These are phyloP conservation scores for Gaertneriomyces semiglobifer DNA, from an alignment of 192 early-diverging fungal genomes.

Conservation along the genomic window DNA sequence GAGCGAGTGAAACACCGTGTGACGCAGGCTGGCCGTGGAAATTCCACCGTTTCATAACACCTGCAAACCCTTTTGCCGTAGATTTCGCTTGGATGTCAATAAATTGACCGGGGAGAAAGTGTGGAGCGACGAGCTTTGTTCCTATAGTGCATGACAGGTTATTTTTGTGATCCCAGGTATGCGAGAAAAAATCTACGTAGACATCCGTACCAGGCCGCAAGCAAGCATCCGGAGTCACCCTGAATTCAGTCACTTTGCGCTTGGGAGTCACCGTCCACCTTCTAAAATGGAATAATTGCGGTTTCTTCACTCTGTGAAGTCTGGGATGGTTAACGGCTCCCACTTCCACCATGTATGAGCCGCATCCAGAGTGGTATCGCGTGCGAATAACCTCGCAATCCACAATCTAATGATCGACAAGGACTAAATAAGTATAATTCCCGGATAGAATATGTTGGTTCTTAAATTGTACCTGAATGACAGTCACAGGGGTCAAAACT, in stretches of 20 bases:
- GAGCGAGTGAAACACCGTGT: conserved; percentile 89
- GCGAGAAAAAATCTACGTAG: too few relatives aligned
- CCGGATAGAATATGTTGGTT: background rate
- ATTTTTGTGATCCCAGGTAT: too few relatives aligned
- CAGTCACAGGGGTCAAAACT: conserved; percentile 80
- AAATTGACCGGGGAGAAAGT: conserved; percentile 94
- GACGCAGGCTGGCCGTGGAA: conserved; percentile 89
- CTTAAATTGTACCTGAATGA: conserved; percentile 62
- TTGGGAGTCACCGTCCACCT: conserved; percentile 71
- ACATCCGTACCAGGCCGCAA: conserved; percentile 60
- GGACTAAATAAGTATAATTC: background rate
- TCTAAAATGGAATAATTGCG: conserved; percentile 73
- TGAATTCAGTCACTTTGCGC: conserved; percentile 76
- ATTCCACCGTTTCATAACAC: conserved; percentile 95
- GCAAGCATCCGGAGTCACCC: conserved; percentile 78
- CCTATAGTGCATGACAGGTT: conserved; percentile 10
- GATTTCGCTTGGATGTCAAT: conserved; percentile 85
- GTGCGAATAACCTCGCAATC: conserved; percentile 47
- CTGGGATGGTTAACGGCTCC: conserved; percentile 38
- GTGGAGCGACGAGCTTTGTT: conserved; percentile 65
- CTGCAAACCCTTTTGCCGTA: conserved; percentile 92
- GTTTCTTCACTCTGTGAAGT: conserved; percentile 59
- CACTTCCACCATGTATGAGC: conserved; percentile 45
- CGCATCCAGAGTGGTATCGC: conserved; percentile 33
- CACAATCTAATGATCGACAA: conserved; percentile 26